Evolutionary conservation across 495 filamentous ascomycete genomes (phyloP), one percentile per base, ranked within the genome.

Genomic region (Penicillium bialowiezense): DNA sequence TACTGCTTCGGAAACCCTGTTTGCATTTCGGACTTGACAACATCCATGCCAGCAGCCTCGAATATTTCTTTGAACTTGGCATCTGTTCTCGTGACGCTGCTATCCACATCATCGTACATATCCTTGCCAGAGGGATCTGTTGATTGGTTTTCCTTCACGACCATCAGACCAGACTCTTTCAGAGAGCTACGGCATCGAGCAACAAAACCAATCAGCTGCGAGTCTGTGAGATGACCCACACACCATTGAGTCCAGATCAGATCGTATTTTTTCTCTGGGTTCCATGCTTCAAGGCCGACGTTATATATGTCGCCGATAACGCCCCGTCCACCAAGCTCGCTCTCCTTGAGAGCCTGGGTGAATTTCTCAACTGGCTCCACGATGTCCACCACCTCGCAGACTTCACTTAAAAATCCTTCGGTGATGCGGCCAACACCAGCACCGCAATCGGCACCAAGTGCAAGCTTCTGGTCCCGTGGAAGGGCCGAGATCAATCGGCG

Each of bases 81-180:
- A 52, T 96, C 88, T 31, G 75, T 82, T 61, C 88, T 77, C 7
- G 89, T 95, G 12, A 95, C 88, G 63, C 83, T 88, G 53, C 81
- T 90, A 63, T 97, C 91, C 52, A 73, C 50, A 32, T 84, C 79
- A 64, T 96, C 90, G 62, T 83, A 95, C 20, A 87, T 64, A 70
- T 97, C 90, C 19, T 67, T 29, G 0, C 70, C 73, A 18, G 67
- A 44, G 0, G 63, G 60, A 52, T 77, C 67, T 2, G 82, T 88
- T 23, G 79, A 87, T 57, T 88, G 60, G 60, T 96, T 96, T 76
- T 97, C 91, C 72, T 97, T 97, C 17, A 96, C 69, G 4, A 96
- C 82, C 23, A 97, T 81, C 45, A 74, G 63, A 39, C 87, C 72
- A 7, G 19, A 52, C 1, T 65, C 60, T 9, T 67, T 75, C 41